A percentile compares a stretch with the other conserved stretches of the same genome.
These are phyloP conservation scores for Ilyonectria destructans DNA, from an alignment of 2,329 filamentous ascomycete genomes.

Conservation along the genomic window DNA sequence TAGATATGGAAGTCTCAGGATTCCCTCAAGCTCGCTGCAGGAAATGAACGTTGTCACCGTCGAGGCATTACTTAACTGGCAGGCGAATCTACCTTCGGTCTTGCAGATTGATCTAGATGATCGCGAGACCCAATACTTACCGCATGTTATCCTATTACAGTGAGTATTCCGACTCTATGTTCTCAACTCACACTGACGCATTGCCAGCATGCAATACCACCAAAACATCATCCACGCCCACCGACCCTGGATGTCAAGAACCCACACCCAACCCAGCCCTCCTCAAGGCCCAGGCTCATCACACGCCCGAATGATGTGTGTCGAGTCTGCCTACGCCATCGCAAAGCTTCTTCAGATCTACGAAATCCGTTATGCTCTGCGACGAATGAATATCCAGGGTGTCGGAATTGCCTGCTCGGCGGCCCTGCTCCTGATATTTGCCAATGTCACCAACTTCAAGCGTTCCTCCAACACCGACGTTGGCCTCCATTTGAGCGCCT, in stretches of 20 bases:
- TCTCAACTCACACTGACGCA: neutral
- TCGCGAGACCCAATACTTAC: slow-evolving; percentile 35
- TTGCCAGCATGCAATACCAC: slow-evolving; percentile 48
- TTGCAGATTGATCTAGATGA: slow-evolving; percentile 43
- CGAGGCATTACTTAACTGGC: slow-evolving; percentile 41
- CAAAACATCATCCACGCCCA: slow-evolving; percentile 48
- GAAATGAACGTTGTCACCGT: slow-evolving; percentile 41
- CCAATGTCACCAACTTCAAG: slow-evolving; percentile 43
- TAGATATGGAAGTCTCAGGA: no score
- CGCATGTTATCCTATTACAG: slow-evolving; percentile 47
- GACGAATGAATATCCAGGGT: slow-evolving; percentile 42
- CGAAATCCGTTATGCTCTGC: slow-evolving; percentile 36
- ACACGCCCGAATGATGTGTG: slow-evolving; percentile 45
- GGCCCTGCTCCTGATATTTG: slow-evolving; percentile 34
- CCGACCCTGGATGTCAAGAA: slow-evolving; percentile 49
- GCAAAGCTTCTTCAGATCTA: slow-evolving; percentile 40
- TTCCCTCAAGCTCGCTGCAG: no score
- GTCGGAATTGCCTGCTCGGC: slow-evolving; percentile 36
- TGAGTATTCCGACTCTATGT: slow-evolving; percentile 13
- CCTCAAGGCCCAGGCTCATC: slow-evolving; percentile 42
- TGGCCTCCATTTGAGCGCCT: slow-evolving; percentile 40
- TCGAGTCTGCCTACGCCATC: slow-evolving; percentile 43
- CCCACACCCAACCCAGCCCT: slow-evolving; percentile 39
- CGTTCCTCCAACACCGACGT: slow-evolving; percentile 28
- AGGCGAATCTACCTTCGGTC: slow-evolving; percentile 34